These are phyloP conservation scores for Hypoxylon fuscum DNA, from an alignment of 495 filamentous ascomycete species.

Conservation along the genomic window DNA sequence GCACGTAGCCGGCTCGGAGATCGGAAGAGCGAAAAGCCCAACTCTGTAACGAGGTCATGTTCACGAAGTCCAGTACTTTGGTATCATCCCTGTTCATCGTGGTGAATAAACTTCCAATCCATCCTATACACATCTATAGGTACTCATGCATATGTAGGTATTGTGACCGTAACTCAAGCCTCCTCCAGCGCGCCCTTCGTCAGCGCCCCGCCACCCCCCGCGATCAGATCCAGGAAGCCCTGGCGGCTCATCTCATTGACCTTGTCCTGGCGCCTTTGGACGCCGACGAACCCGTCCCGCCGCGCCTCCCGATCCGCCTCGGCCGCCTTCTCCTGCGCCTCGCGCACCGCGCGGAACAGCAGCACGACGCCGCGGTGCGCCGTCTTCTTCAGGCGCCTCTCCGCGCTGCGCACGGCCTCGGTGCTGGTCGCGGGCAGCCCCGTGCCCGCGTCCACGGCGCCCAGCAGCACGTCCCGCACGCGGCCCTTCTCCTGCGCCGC, in stretches of 20 bases:
- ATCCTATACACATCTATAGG: too few species aligned
- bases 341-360: slow-evolving; percentile 93
- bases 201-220: slow-evolving; percentile 64
- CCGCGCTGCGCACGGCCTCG: slow-evolving; percentile 73
- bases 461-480: slow-evolving; percentile 79
- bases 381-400: slow-evolving; percentile 82
- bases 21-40: slow-evolving; percentile 31
- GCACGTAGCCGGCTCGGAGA: slow-evolving; percentile 24
- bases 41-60: slow-evolving; percentile 38
- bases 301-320: slow-evolving; percentile 74
- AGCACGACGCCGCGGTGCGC: slow-evolving; percentile 93
- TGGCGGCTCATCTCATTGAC: slow-evolving; percentile 95
- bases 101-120: too few species aligned
- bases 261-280: slow-evolving; percentile 77
- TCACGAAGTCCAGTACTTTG: slow-evolving; percentile 26
- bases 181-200: slow-evolving; percentile 62
- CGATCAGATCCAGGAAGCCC: slow-evolving; percentile 92
- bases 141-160: not conserved
- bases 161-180: slow-evolving; percentile 43
- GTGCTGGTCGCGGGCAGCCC: slow-evolving; percentile 57
- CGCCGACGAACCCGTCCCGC: slow-evolving; percentile 77
- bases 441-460: slow-evolving; percentile 54
- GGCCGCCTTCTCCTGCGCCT: slow-evolving; percentile 85
- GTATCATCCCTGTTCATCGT: slow-evolving; percentile 38
- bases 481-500: slow-evolving; percentile 85